Evolutionary conservation across 2,329 filamentous ascomycete genomes (phyloP).

Genomic region (Sporothrix phasma): DNA sequence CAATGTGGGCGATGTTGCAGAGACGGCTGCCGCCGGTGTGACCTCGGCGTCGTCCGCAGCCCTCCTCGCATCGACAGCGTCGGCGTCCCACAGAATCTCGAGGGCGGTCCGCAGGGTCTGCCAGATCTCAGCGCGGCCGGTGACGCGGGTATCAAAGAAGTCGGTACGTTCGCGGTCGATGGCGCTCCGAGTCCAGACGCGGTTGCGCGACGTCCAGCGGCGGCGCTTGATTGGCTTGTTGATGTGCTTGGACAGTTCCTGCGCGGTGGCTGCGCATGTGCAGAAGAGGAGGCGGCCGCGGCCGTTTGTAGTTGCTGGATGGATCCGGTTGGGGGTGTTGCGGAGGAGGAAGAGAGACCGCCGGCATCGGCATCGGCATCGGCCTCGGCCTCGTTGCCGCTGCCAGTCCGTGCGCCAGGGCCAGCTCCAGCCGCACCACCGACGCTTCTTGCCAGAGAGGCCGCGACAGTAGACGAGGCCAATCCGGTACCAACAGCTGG

Average conservation of each 20-base stretch:
- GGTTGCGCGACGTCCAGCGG: slow-evolving; percentile 53
- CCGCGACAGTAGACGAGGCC: slow-evolving; percentile 13
- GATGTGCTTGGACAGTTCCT: slow-evolving; percentile 49
- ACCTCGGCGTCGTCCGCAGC: not conserved
- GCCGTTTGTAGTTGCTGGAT: not conserved
- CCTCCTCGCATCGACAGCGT: slow-evolving; percentile 4
- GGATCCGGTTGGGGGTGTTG: slow-evolving; percentile 8
- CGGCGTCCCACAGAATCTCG: slow-evolving; percentile 53
- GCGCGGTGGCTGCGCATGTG: slow-evolving; percentile 19
- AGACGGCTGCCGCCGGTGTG: not conserved
- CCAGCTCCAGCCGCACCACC: slow-evolving; percentile 12
- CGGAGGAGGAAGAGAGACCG: slow-evolving; percentile 19
- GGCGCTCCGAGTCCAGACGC: slow-evolving; percentile 58
- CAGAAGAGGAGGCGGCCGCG: not conserved
- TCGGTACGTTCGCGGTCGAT: slow-evolving; percentile 64
- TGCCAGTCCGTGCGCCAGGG: slow-evolving; percentile 23
- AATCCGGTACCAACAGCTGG: slow-evolving; percentile 17
- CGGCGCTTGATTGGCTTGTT: slow-evolving; percentile 59
- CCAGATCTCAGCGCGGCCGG: slow-evolving; percentile 71
- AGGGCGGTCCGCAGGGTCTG: slow-evolving; percentile 59
- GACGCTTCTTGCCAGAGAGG: not conserved
- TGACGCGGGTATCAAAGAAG: slow-evolving; percentile 86
- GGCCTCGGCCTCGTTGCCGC: slow-evolving; percentile 17
- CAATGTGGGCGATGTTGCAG: not conserved
- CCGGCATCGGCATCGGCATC: not conserved